These are phyloP conservation scores for Boletus vermiculosoides DNA, from an alignment of 768 basidiomycete species.

Conservation along the genomic window DNA sequence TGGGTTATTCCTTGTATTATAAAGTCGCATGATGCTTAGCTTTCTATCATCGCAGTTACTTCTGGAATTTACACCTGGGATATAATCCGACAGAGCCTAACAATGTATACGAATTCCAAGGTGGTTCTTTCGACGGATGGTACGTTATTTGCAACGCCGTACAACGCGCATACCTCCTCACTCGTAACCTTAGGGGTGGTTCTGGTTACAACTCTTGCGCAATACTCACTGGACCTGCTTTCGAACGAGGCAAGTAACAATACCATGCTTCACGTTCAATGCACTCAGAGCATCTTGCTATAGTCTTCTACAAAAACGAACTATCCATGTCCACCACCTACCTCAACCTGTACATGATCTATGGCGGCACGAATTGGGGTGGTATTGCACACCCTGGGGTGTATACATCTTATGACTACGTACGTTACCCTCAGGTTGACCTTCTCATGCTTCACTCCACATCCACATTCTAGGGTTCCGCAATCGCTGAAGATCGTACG, in stretches of 20 bases:
- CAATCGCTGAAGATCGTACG: slow-evolving; percentile 51
- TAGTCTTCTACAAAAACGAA: slow-evolving; percentile 25
- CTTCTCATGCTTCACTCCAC: not conserved
- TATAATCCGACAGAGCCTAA: slow-evolving; percentile 25
- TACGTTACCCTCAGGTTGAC: slow-evolving; percentile 4
- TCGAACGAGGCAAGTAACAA: slow-evolving; percentile 21
- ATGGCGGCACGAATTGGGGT: slow-evolving; percentile 67
- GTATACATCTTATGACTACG: slow-evolving; percentile 64
- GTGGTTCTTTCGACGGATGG: slow-evolving; percentile 55
- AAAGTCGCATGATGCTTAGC: not conserved
- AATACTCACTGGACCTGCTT: slow-evolving; percentile 23
- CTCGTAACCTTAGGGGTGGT: slow-evolving; percentile 20
- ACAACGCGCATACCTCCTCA: not conserved
- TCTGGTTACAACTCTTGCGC: slow-evolving; percentile 22
- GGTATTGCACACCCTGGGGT: slow-evolving; percentile 52
- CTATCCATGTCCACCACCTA: slow-evolving; percentile 15
- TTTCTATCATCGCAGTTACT: slow-evolving; percentile 10
- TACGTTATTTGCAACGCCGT: slow-evolving; percentile 36
- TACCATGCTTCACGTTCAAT: not conserved
- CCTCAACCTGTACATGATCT: slow-evolving; percentile 55
- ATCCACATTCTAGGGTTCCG: slow-evolving; percentile 38
- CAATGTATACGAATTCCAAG: slow-evolving; percentile 30
- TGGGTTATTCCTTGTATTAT: slow-evolving; percentile 1
- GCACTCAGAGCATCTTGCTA: slow-evolving; percentile 2
- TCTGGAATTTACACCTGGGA: slow-evolving; percentile 41